phyloP scores from a whole-genome alignment of 2,329 filamentous ascomycete genomes.

The Fusarium oligoseptatum region DNA sequence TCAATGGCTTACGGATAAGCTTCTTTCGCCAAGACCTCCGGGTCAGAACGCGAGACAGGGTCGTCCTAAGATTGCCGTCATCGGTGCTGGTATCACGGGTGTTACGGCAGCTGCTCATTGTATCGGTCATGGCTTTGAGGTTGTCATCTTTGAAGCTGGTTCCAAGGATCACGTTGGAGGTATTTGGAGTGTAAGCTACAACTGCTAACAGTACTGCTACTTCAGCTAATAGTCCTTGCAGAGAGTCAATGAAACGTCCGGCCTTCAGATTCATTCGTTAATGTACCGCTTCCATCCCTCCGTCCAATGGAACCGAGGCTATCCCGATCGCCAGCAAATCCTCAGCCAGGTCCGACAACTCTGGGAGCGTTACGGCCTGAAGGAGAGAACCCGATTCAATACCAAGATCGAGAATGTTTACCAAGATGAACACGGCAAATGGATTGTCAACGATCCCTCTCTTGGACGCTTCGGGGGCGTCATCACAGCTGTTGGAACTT shows the following conservation, averaged over 20 bases:
- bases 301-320: slow-evolving; percentile 80
- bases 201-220: not conserved
- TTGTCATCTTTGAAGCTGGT: slow-evolving; percentile 82
- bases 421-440: slow-evolving; percentile 75
- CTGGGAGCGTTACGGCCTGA: slow-evolving; percentile 81
- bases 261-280: slow-evolving; percentile 84
- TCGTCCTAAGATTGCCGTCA: slow-evolving; percentile 76
- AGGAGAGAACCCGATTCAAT: slow-evolving; percentile 79
- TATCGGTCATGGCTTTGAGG: slow-evolving; percentile 87
- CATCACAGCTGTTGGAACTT: slow-evolving; percentile 83
- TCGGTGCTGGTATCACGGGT: slow-evolving; percentile 79
- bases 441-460: slow-evolving; percentile 81
- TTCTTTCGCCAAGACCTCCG: slow-evolving; percentile 80
- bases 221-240: slow-evolving; percentile 46
- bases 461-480: slow-evolving; percentile 83
- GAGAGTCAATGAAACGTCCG: slow-evolving; percentile 85
- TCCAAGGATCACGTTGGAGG: slow-evolving; percentile 76
- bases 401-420: slow-evolving; percentile 77
- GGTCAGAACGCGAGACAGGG: slow-evolving; percentile 67
- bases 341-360: slow-evolving; percentile 77
- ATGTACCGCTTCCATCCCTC: slow-evolving; percentile 93
- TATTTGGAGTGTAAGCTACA: slow-evolving; percentile 78
- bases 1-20: slow-evolving; percentile 72
- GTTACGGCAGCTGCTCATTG: slow-evolving; percentile 86
- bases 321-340: slow-evolving; percentile 82